Evolutionary conservation across 305 asterid species (phyloP).

Genomic region (Fraxinus angustifolia): DNA sequence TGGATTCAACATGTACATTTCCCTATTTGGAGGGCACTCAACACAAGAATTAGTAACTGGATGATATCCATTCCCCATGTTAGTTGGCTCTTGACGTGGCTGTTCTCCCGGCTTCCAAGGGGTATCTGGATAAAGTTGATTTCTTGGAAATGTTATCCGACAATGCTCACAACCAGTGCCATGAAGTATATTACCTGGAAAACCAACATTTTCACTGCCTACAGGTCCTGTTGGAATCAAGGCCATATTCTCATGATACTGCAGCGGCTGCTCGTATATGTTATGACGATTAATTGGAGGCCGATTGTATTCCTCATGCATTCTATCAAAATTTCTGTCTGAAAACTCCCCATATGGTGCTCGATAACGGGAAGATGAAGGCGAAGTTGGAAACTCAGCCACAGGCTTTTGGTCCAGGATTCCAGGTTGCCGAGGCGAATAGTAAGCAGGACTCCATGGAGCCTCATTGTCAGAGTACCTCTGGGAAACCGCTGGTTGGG

Average conservation of each 20-base stretch:
- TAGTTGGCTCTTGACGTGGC: slow-evolving; percentile 49
- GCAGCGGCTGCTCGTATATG: slow-evolving; percentile 59
- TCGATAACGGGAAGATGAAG: slow-evolving; percentile 66
- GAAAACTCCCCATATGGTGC: slow-evolving; percentile 53
- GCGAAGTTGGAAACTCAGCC: slow-evolving; percentile 72
- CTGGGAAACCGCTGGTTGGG: slow-evolving; percentile 29
- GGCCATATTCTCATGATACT: slow-evolving; percentile 50
- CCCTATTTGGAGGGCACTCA: slow-evolving; percentile 73
- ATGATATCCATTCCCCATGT: slow-evolving; percentile 61
- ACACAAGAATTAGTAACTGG: slow-evolving; percentile 52
- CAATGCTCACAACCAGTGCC: slow-evolving; percentile 62
- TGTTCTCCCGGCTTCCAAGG: slow-evolving; percentile 60
- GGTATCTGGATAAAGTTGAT: slow-evolving; percentile 54
- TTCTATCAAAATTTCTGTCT: slow-evolving; percentile 48
- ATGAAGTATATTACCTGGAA: slow-evolving; percentile 70
- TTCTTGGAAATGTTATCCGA: slow-evolving; percentile 54
- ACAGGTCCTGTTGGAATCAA: slow-evolving; percentile 48
- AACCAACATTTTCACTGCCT: slow-evolving; percentile 53
- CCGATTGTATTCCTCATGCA: slow-evolving; percentile 59
- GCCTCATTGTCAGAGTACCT: slow-evolving; percentile 49
- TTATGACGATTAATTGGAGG: slow-evolving; percentile 45
- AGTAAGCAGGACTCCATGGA: slow-evolving; percentile 95
- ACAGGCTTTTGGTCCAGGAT: slow-evolving; percentile 59
- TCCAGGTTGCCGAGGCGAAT: slow-evolving; percentile 80
- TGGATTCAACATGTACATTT: slow-evolving; percentile 45